Conservation (phyloP, 768 basidiomycete genomes). For the Pleurotus giganteus region DNA sequence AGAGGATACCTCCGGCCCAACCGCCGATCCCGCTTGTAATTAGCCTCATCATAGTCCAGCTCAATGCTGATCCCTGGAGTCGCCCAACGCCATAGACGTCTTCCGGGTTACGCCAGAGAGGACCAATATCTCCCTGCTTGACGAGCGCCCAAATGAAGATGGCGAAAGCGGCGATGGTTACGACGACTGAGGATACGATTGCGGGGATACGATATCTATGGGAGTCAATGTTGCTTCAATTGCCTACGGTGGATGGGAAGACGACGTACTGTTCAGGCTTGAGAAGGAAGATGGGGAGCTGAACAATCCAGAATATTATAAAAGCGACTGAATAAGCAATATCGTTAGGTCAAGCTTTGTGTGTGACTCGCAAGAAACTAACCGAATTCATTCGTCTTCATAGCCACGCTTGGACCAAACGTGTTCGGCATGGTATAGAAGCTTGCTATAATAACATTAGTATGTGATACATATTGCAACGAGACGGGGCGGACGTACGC, state of each 20-base stretch:
- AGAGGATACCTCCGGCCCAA: slow-evolving; percentile 28
- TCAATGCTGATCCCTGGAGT: slow-evolving; percentile 20
- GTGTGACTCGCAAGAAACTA: neutral
- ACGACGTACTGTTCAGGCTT: slow-evolving; percentile 24
- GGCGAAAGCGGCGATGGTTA: slow-evolving; percentile 24
- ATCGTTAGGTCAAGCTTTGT: neutral
- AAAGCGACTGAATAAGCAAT: slow-evolving; percentile 20
- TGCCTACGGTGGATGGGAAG: neutral
- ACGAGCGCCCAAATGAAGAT: slow-evolving; percentile 27
- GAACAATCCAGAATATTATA: slow-evolving; percentile 27
- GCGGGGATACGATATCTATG: slow-evolving; percentile 20
- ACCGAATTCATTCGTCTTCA: slow-evolving; percentile 33
- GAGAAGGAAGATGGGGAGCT: slow-evolving; percentile 24
- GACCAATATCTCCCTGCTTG: slow-evolving; percentile 29
- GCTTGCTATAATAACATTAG: slow-evolving; percentile 19
- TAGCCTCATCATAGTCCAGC: slow-evolving; percentile 29
- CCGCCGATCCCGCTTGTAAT: slow-evolving; percentile 29
- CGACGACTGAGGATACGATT: slow-evolving; percentile 23
- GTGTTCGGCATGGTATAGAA: slow-evolving; percentile 28
- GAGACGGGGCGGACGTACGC: slow-evolving; percentile 19
- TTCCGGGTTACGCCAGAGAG: slow-evolving; percentile 26
- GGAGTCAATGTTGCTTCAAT: neutral
- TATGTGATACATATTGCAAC: neutral
- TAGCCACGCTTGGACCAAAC: slow-evolving; percentile 20
- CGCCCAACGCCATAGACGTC: slow-evolving; percentile 20